Evolutionary conservation across 371 early-diverging fungal genomes (phyloP), one percentile per base, ranked within the genome.

Genomic region (Cokeromyces recurvatus): DNA sequence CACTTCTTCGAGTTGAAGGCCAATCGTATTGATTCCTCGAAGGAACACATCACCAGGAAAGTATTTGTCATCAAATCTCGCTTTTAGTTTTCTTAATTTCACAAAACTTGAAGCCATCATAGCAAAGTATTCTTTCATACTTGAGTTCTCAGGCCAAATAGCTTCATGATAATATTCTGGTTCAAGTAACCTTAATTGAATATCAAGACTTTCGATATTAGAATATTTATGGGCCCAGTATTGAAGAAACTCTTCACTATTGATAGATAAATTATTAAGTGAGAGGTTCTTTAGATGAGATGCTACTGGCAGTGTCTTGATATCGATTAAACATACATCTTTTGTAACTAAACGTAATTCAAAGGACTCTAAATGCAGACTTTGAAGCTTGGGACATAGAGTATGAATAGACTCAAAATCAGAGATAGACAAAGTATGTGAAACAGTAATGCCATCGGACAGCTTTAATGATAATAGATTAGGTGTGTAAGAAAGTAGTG

Each of bases 191-290:
- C 32, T 29, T 4, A 54, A 25, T 17, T 48, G 42, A 11, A 54
- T 25, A 32, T 42, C 24, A 9, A 54, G 43, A 3, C 12, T 23
- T n/a, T 43, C 31, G 37, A 54, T 35, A 2, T 37, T n/a, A 1
- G 54, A 43, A 24, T 54, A 54, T 14, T 54, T 54, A 29, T 47
- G 42, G 1, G 43, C 37, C 43, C 47, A 54, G 32, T 54, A 54
- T 20, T 36, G n/a, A 15, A 54, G 29, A 32, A 48, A 46, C 3
- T 47, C 37, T 23, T 41, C 43, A 19, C 38, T 27, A 24, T 48
- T 36, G 14, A 54, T 54, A n/a, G 38, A 36, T 15, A 48, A 32
- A n/a, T n/a, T n/a, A 20, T 54, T 17, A 8, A 54, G 17, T 4
- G 29, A 20, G 2, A 54, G 25, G 6, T 21, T n/a, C 20, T 37